Base-by-base conservation (phyloP, 495 filamentous ascomycete species). In the Aspergillus asperescens region DNA sequence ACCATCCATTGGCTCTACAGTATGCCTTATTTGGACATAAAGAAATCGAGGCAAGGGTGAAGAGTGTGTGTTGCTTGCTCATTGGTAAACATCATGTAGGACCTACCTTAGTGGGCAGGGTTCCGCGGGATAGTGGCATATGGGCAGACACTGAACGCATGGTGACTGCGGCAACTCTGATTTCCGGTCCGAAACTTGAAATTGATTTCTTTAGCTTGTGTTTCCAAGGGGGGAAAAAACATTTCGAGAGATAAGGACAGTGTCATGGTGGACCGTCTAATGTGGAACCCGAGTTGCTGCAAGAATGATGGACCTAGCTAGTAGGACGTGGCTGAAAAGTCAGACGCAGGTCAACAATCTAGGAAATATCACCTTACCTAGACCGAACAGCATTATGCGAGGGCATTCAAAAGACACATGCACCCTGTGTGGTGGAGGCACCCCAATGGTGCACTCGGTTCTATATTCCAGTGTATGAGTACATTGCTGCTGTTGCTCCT, bases 21-120 rank as follows among this genome's bases (percentile, higher is more conserved):
- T 43, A 50, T 57, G 15, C 48, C 48, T 15, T 43, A 55, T 56
- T 40, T 39, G 52, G 61, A 49, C 29, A 54, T 48, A 40, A 57
- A 27, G 37, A 45, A 55, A 49, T 45, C 54, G 55, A 59, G 40
- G 45, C 29, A 31, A 50, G 42, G 37, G 41, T 2, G 13, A n/a
- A 59, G 56, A 47, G 22, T 49, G 51, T 51, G 16, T 48, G n/a
- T 29, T 29, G 45, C 8, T n/a, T 48, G 25, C 27, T 60, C 52
- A 63, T 63, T 61, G 55, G 61, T 43, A 63, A 53, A 16, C 37
- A 24, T 15, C 22, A 45, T 39, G n/a, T 37, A 25, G 39, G 29
- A 37, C 29, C 39, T 56, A 52, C 38, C 37, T 8, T 42, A 18
- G 48, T 32, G 56, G 50, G 45, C 42, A 27, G 16, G 24, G 31